A percentile compares a stretch with the other conserved stretches of the same genome.
phyloP scores from a whole-genome alignment of 306 rosid species.

The Datisca glomerata region DNA sequence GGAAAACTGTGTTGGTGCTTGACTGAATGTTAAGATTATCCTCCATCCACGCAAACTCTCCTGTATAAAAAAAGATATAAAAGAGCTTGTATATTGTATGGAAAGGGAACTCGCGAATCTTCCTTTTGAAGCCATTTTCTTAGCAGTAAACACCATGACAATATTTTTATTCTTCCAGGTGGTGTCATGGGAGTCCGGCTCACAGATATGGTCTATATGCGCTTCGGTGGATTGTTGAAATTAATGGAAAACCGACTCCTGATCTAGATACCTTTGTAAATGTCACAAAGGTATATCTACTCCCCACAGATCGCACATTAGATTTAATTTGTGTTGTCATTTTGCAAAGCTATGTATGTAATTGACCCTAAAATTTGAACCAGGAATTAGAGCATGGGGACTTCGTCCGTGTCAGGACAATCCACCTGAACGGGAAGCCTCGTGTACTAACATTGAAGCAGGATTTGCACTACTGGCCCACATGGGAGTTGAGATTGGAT shows the following conservation, averaged over 20 bases:
- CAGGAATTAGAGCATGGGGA: constrained; percentile 81
- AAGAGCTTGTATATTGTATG: no score
- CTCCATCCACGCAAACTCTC: no score
- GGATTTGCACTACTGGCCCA: constrained; percentile 93
- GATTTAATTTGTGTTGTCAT: no score
- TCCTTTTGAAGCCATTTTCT: neutral
- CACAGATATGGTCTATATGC: constrained; percentile 93
- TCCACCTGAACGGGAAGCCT: constrained; percentile 84
- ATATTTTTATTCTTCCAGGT: constrained; percentile 32
- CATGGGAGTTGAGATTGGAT: constrained; percentile 81
- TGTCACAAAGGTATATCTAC: constrained; percentile 60
- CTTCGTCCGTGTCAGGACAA: constrained; percentile 76
- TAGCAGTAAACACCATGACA: neutral
- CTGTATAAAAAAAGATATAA: no score
- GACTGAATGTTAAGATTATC: no score
- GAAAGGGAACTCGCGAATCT: no score
- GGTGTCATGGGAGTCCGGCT: constrained; percentile 96
- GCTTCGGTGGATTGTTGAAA: constrained; percentile 91
- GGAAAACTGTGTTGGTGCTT: no score
- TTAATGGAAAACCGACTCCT: constrained; percentile 82
- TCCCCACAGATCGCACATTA: neutral
- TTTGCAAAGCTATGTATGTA: no score
- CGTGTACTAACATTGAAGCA: constrained; percentile 82
- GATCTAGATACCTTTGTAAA: constrained; percentile 66
- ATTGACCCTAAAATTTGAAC: no score